A percentile compares a stretch with the other conserved stretches of the same genome.
Evolutionary conservation across 495 filamentous ascomycete genomes (phyloP).

Genomic region (Trichoderma gamsii): DNA sequence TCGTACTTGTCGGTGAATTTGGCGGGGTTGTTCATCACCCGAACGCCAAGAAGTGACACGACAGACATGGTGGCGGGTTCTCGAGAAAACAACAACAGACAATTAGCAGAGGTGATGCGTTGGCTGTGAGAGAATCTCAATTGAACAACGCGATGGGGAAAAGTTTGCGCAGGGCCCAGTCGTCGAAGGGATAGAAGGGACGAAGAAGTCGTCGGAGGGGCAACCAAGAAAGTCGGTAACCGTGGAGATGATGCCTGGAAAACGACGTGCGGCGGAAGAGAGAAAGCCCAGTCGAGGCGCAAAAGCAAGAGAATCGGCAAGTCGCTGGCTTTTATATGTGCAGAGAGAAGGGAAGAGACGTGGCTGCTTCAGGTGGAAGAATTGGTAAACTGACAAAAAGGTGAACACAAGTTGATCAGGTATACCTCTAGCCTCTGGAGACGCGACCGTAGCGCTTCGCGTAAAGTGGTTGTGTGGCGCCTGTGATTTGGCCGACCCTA

Average conservation of each 20-base stretch:
- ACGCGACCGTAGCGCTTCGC: conserved; percentile 13
- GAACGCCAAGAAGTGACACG: conserved; percentile 89
- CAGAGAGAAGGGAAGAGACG: background rate
- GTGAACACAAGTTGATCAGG: background rate
- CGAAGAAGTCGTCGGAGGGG: background rate
- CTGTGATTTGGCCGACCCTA: background rate
- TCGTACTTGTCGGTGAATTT: conserved; percentile 81
- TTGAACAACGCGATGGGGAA: background rate
- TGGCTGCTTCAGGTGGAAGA: background rate
- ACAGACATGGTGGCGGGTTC: conserved; percentile 71
- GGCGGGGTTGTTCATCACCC: conserved; percentile 93
- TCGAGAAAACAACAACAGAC: background rate
- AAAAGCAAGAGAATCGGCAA: conserved; percentile 2
- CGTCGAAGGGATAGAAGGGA: background rate
- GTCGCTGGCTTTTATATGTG: conserved; percentile 4
- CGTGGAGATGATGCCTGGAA: background rate
- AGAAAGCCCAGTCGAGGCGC: background rate
- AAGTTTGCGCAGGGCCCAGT: background rate
- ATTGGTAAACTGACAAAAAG: background rate
- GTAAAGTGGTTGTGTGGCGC: conserved; percentile 11
- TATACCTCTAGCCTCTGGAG: background rate
- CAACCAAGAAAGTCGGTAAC: conserved; percentile 4
- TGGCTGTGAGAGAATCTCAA: background rate
- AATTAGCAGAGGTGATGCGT: background rate
- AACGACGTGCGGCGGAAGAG: background rate